Conservation (phyloP, 2,329 filamentous ascomycete genomes). For the Hypomyces perniciosus region DNA sequence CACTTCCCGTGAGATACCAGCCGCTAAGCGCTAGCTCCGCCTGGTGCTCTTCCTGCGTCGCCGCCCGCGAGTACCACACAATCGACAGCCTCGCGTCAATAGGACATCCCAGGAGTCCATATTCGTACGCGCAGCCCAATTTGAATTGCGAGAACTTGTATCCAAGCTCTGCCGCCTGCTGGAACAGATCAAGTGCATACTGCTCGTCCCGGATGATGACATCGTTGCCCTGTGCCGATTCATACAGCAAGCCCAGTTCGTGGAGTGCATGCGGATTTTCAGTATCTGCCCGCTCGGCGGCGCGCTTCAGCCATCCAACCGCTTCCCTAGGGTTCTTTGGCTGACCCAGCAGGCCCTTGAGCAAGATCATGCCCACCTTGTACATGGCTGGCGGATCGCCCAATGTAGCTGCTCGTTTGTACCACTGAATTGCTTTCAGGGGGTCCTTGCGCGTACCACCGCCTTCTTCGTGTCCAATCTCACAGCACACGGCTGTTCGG, state of each 20-base stretch:
- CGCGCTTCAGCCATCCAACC: slow-evolving; percentile 86
- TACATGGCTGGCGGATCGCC: slow-evolving; percentile 96
- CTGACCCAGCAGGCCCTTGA: slow-evolving; percentile 92
- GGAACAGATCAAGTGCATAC: slow-evolving; percentile 77
- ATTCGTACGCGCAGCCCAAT: slow-evolving; percentile 82
- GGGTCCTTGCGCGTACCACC: slow-evolving; percentile 89
- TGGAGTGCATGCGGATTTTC: slow-evolving; percentile 95
- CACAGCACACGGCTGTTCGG: slow-evolving; percentile 92
- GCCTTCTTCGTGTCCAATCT: slow-evolving; percentile 90
- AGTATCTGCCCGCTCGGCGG: slow-evolving; percentile 76
- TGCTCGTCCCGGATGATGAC: slow-evolving; percentile 72
- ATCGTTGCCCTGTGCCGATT: slow-evolving; percentile 60
- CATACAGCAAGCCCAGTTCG: slow-evolving; percentile 67
- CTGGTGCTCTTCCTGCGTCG: slow-evolving; percentile 90
- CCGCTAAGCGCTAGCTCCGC: slow-evolving; percentile 77
- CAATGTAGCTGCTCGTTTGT: slow-evolving; percentile 82
- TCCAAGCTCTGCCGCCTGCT: slow-evolving; percentile 77
- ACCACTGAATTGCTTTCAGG: slow-evolving; percentile 95
- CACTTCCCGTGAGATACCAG: slow-evolving; percentile 92
- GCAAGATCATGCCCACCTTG: slow-evolving; percentile 92
- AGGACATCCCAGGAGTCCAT: slow-evolving; percentile 73
- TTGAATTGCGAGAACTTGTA: slow-evolving; percentile 96
- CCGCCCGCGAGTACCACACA: slow-evolving; percentile 88
- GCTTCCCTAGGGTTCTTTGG: slow-evolving; percentile 76
- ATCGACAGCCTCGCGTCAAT: slow-evolving; percentile 83